Base-by-base conservation (phyloP, 129 eudicot genomes). In the Heracleum sosnowskyi region DNA sequence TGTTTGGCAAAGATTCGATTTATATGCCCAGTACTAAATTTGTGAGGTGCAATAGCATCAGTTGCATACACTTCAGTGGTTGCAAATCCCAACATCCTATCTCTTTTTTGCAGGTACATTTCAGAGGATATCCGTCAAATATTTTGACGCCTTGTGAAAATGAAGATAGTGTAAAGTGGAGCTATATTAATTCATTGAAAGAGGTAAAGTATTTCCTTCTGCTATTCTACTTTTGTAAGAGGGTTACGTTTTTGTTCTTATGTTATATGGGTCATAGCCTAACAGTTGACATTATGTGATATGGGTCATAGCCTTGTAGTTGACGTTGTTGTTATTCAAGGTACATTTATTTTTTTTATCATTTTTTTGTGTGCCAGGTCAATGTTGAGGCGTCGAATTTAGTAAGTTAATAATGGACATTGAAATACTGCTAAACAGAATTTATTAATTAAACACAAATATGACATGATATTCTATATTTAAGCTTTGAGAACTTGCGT, bases 151-250 rank as follows among this genome's bases (percentile, higher is more conserved):
- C 99, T 41, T 95, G 99, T 86, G 96, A 95, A 69, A 94, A 92
- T n/a, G 97, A 95, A 87, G 99, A 95, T 80, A 85, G 92, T 88
- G 96, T 92, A 44, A 95, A 95, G 84, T 95, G 99, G 99, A 88
- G 91, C 85, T 95, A 87, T 77, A 90, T 95, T 68, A 95, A 95
- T 82, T 89, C 97, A 46, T 75, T 95, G 84, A 95, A 95, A 87
- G 99, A 95, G 99, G 99, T 95, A 75, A 77, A 40, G 40, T 84
- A 17, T 78, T 75, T 76, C 66, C 34, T 16, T 72, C 15, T 34
- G 29, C 55, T 77, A 72, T 72, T 82, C n/a, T 12, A 77, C 15
- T 60, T 45, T 49, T 49, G 13, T 12, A 44, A 12, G 15, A 10
- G 46, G 47, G 3, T 12, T 35, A 20, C 15, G 53, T 11, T 45